Base-by-base conservation (phyloP, 2,329 filamentous ascomycete species). In the Eutypa lata region DNA sequence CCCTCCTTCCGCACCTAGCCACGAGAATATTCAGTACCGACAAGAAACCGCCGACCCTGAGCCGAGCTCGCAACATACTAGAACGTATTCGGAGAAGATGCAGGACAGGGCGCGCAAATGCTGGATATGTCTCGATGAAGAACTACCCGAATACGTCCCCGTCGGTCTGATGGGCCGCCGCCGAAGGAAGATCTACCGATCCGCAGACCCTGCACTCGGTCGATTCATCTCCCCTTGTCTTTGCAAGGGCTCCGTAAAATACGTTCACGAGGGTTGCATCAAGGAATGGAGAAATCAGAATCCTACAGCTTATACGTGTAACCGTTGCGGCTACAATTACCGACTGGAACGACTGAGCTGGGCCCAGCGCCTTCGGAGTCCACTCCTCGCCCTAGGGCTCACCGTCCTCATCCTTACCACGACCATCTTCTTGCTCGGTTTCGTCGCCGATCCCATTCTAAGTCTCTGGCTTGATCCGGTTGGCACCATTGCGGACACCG, bases 231-330 rank as follows among this genome's bases (percentile, higher is more conserved):
- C 89, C 50, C 94, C 94, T 35, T 99, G 94, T 78, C 86, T 87
- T 73, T 99, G 94, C 80, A 95, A 90, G 74, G 94, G 94, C 49
- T 90, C 89, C 38, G 90, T 93, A 62, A 90, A 90, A 73, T 97
- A 96, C 71, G 91, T 97, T 22, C 94, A 99, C 70, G 91, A 97
- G 71, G 88, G 86, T 28, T 99, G 94, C 66, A 78, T 99, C 47
- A 84, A 89, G 64, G 79, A 83, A 11, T 97, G 92, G 91, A 84
- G 94, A 61, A 80, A 87, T 57, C 81, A 89, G 65, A 79, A 75
- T 31, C 81, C 89, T 52, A 91, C 92, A 62, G 95, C 86, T 68
- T 96, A 88, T 83, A 82, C 89, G 64, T 97, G 93, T 65, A 89
- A 89, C 19, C 96, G 91, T 0, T 97, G 93, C 72, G 80, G 84